Base-by-base conservation (phyloP, 139 green algal genomes). In the Coelastrella sp. region DNA sequence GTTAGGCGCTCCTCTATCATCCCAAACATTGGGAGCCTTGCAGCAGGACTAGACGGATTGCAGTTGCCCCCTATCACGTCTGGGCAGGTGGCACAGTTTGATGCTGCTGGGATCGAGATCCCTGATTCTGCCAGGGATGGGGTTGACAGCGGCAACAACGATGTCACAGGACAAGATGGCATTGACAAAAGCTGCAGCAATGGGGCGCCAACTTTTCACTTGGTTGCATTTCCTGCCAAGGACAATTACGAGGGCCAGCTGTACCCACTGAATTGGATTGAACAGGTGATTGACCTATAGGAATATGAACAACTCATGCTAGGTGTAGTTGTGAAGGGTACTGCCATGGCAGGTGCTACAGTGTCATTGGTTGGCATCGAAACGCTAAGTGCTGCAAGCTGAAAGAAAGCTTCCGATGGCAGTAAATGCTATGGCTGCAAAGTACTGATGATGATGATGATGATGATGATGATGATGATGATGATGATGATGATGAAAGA, bases 161-260 rank as follows among this genome's bases (percentile, higher is more conserved):
- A 57, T 59, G 6, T n/a, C 25, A 10, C 78, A 65, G 49, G 25
- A 68, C 25, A 22, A 27, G 78, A 22, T 7, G 76, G 10, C 6
- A n/a, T n/a, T 85, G 60, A 35, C 78, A 72, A 14, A 22, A 70
- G 19, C 25, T 11, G 27, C 58, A 76, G 74, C 22, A 66, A 15
- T n/a, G 35, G 58, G 0, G 15, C 19, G 6, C 59, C 74, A 1
- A 84, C 87, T 0, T 95, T 91, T 89, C 93, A 84, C 78, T 91
- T 97, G 56, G 96, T 97, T 72, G 93, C 92, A 11, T 97, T 94
- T 89, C 94, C 96, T 0, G 94, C 92, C 0, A 93, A 96, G 81
- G 95, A 96, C 70, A 97, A 97, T 58, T 87, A 87, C 15, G 49
- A 87, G 20, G 92, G 72, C 60, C 93, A 22, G 90, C 84, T 90